Conservation (phyloP, 106 monocot species). For the Dioscorea zingiberensis region DNA sequence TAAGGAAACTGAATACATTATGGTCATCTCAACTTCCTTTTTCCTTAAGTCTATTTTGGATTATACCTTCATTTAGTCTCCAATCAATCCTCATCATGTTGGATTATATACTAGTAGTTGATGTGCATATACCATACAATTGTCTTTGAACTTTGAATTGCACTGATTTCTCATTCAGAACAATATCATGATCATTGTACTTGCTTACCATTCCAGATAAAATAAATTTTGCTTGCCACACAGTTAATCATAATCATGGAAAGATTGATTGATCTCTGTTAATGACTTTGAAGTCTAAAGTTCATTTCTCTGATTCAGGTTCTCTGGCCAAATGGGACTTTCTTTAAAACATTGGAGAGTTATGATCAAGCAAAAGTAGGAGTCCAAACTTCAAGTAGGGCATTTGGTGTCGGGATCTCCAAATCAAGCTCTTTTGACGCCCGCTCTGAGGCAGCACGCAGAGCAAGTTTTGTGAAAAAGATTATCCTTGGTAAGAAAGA, state of each 20-base stretch:
- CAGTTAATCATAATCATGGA: neutral
- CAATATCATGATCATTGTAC: neutral
- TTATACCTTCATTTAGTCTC: too few species aligned
- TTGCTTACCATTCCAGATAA: neutral
- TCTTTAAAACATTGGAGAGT: slow-evolving; percentile 73
- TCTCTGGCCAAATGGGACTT: slow-evolving; percentile 92
- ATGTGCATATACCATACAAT: too few species aligned
- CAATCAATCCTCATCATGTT: too few species aligned
- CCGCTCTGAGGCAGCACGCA: slow-evolving; percentile 84
- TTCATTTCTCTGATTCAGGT: slow-evolving; percentile 31
- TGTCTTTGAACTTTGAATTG: too few species aligned
- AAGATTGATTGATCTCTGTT: neutral
- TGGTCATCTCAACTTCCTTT: too few species aligned
- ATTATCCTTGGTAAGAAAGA: slow-evolving; percentile 87
- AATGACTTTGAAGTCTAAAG: neutral
- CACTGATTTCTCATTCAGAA: too few species aligned
- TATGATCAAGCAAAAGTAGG: too few species aligned
- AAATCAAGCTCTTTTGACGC: slow-evolving; percentile 52
- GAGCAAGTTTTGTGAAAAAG: slow-evolving; percentile 92
- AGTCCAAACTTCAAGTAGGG: too few species aligned
- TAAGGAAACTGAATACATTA: slow-evolving; percentile 19
- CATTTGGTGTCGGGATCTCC: too few species aligned
- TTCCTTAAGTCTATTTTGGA: too few species aligned
- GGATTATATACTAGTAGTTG: too few species aligned
- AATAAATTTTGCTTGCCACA: neutral